phyloP scores from a whole-genome alignment of 306 rosid species.

The Cyamopsis tetragonoloba region DNA sequence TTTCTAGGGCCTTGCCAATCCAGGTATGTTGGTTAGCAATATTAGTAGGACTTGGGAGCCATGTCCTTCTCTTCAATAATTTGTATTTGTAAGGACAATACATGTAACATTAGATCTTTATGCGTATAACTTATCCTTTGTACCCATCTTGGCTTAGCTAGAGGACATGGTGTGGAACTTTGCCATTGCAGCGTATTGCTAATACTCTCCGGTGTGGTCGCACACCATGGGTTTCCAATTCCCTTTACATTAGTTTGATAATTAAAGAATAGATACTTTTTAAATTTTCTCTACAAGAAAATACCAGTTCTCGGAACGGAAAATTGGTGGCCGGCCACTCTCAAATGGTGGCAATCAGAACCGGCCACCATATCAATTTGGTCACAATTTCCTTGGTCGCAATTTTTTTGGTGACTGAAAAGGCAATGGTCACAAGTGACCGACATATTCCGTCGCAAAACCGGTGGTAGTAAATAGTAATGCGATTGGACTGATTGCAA shows the following conservation, averaged over 20 bases:
- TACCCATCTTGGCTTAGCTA: background rate
- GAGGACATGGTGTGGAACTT: constrained; percentile 1
- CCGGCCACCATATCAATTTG: too few relatives aligned
- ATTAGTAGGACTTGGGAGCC: background rate
- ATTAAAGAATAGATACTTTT: background rate
- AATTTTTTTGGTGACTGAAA: too few relatives aligned
- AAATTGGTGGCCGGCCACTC: too few relatives aligned
- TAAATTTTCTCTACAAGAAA: too few relatives aligned
- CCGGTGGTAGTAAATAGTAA: too few relatives aligned
- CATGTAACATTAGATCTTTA: background rate
- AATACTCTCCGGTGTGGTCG: background rate
- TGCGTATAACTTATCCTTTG: background rate
- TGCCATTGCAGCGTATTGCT: background rate
- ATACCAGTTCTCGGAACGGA: too few relatives aligned
- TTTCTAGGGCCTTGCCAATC: constrained; percentile 37
- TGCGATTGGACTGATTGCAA: too few relatives aligned
- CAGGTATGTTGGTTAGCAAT: background rate
- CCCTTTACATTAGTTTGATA: background rate
- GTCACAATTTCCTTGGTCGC: too few relatives aligned
- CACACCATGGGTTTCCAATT: background rate
- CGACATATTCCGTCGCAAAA: too few relatives aligned
- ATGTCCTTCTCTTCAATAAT: background rate
- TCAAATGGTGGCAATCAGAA: too few relatives aligned
- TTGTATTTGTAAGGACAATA: background rate
- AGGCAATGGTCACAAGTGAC: too few relatives aligned